Evolutionary conservation across 2,329 filamentous ascomycete species (phyloP).

Genomic region (Epichloe elymi): DNA sequence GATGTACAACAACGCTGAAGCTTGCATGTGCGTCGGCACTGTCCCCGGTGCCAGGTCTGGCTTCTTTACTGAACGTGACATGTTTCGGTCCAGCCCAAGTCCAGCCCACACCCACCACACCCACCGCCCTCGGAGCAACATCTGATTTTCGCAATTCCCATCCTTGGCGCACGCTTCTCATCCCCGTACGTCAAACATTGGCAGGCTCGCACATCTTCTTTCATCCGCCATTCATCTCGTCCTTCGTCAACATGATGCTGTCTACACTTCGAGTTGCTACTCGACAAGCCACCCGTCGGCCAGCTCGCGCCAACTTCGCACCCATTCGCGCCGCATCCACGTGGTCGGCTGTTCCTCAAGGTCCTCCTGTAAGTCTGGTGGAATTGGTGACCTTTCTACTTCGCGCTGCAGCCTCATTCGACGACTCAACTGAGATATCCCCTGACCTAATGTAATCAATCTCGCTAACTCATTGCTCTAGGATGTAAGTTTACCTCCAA

Average conservation of each 20-base stretch:
- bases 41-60: too few species aligned
- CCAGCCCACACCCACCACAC: not conserved
- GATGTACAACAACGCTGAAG: too few species aligned
- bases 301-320: slow-evolving; percentile 26
- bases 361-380: slow-evolving; percentile 70
- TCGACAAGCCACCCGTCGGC: slow-evolving; percentile 33
- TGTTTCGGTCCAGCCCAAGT: not conserved
- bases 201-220: not conserved
- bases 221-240: slow-evolving; percentile 1
- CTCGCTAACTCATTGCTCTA: slow-evolving; percentile 1
- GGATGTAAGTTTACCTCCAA: slow-evolving; percentile 8
- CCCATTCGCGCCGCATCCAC: slow-evolving; percentile 53
- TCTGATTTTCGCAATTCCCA: not conserved
- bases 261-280: slow-evolving; percentile 40
- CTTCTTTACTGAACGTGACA: too few species aligned
- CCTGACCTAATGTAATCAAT: not conserved
- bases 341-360: slow-evolving; percentile 85
- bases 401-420: not conserved
- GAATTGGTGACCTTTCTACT: not conserved
- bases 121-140: slow-evolving; percentile 1
- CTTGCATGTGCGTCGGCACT: too few species aligned
- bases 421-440: not conserved
- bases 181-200: not conserved
- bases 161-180: slow-evolving; percentile 1
- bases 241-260: slow-evolving; percentile 36